Evolutionary conservation across 1,139 yeast species (phyloP), one percentile per base, ranked within the genome.

Genomic region (Geotrichum reessii): DNA sequence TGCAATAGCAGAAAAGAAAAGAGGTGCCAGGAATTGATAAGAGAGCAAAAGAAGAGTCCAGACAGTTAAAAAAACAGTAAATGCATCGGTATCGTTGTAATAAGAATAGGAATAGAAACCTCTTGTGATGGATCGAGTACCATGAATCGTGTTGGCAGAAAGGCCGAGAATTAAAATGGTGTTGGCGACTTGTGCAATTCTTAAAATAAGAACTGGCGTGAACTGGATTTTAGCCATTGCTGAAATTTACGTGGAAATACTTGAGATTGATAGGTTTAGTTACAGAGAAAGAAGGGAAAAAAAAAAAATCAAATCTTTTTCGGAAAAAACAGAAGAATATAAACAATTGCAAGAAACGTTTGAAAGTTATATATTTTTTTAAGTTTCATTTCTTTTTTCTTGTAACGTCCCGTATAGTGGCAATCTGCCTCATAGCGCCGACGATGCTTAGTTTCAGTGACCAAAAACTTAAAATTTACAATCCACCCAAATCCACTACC

Each of bases 131-230:
- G 46, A 11, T 19, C 37, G 17, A 2, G 46, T 51, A 11, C 17
- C 21, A 37, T 33, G 19, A 37, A 58, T 42, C 17, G 60, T 58
- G 47, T 44, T 48, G 31, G 62, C 62, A 2, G 60, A 22, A 50
- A 60, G 58, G n/a, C 54, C 61, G 14, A 62, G 58, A n/a, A 62
- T 63, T 5, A 63, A 14, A 51, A 62, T 50, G 19, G 65, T 48
- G 40, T 56, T 47, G 52, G 53, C 40, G 50, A 54, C 46, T 52
- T 62, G 63, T 22, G 50, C 55, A 24, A 52, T 22, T 46, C 64
- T 60, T 14, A 63, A 52, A 19, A 53, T 31, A 24, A 50, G 17
- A 37, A 37, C 17, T 6, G 42, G 17, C 12, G 42, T 12, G 2
- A n/a, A 37, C 17, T 37, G 42, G 17, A 37, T 37, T 12, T 37